phyloP scores from a whole-genome alignment of 129 eudicot species.

The Tagetes erecta region DNA sequence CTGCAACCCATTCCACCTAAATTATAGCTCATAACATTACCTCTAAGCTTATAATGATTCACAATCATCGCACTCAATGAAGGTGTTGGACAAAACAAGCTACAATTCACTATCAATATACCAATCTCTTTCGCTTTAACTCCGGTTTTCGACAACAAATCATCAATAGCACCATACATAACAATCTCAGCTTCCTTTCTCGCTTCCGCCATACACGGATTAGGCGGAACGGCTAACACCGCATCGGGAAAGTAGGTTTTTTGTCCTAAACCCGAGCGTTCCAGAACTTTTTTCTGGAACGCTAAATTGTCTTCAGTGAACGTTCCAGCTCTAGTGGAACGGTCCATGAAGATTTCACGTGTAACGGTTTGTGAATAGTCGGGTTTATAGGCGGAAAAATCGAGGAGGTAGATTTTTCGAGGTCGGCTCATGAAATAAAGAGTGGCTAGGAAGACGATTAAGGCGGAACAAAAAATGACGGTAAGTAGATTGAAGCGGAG shows the following conservation, averaged over 20 bases:
- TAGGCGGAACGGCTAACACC: constrained; percentile 57
- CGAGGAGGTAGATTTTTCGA: constrained; percentile 56
- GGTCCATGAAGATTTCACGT: constrained; percentile 56
- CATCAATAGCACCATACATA: constrained; percentile 92
- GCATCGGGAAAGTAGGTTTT: constrained; percentile 79
- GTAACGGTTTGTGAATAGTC: constrained; percentile 43
- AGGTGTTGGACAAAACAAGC: constrained; percentile 73
- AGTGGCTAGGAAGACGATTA: constrained; percentile 58
- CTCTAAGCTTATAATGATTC: constrained; percentile 82
- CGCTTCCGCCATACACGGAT: constrained; percentile 79
- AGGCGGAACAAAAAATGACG: constrained; percentile 47
- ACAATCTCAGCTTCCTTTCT: constrained; percentile 89
- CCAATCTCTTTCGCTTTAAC: constrained; percentile 77
- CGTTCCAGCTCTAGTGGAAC: constrained; percentile 38
- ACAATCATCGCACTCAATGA: constrained; percentile 77
- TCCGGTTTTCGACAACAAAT: constrained; percentile 59
- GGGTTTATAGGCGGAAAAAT: constrained; percentile 76
- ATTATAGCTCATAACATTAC: constrained; percentile 68
- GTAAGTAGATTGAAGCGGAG: constrained; percentile 63
- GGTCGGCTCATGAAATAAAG: constrained; percentile 76
- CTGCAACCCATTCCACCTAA: constrained; percentile 96
- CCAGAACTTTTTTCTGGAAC: constrained; percentile 73
- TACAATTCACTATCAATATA: constrained; percentile 68
- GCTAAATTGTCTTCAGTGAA: constrained; percentile 63
- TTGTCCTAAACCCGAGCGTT: constrained; percentile 83